Percentiles rank a stretch among this genome's conserved stretches.
These are phyloP conservation scores for Pelargonium fulgidum DNA, from an alignment of 441 rosid genomes.

Conservation along the genomic window DNA sequence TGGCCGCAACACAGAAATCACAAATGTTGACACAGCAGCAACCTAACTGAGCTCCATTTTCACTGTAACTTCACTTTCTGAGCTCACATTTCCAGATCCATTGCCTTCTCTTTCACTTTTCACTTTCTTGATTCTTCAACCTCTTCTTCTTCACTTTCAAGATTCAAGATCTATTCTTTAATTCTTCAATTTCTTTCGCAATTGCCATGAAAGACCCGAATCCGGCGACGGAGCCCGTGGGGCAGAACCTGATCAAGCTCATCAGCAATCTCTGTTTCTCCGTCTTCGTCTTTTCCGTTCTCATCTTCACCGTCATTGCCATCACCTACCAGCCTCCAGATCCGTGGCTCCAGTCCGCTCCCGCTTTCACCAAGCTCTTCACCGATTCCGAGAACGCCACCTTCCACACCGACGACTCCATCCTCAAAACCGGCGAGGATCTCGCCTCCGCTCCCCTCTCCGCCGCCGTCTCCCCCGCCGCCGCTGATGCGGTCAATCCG, in stretches of 20 bases:
- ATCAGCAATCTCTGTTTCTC: slow-evolving; percentile 91
- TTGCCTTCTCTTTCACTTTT: background rate
- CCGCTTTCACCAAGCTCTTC: slow-evolving; percentile 71
- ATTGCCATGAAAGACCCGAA: slow-evolving; percentile 71
- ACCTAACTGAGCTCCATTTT: background rate
- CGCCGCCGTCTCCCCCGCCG: slow-evolving; percentile 27
- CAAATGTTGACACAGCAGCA: background rate
- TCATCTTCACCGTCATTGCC: slow-evolving; percentile 78
- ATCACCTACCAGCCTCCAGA: slow-evolving; percentile 96
- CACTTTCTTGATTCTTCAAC: too few relatives aligned
- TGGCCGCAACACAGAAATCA: background rate
- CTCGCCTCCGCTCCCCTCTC: too few relatives aligned
- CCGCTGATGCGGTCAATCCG: slow-evolving; percentile 27
- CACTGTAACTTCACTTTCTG: background rate
- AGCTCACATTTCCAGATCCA: background rate
- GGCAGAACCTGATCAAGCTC: slow-evolving; percentile 69
- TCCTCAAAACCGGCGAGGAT: slow-evolving; percentile 88
- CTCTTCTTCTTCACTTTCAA: too few relatives aligned
- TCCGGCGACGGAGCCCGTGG: slow-evolving; percentile 59
- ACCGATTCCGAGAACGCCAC: slow-evolving; percentile 70
- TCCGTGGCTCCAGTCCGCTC: slow-evolving; percentile 98
- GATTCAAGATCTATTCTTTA: too few relatives aligned
- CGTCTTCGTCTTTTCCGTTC: slow-evolving; percentile 73
- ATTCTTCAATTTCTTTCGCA: too few relatives aligned
- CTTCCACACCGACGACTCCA: slow-evolving; percentile 60